Percentiles rank a stretch among this genome's conserved stretches.
Conservation (phyloP, 2,329 filamentous ascomycete genomes). For the Penicillium sclerotigenum region DNA sequence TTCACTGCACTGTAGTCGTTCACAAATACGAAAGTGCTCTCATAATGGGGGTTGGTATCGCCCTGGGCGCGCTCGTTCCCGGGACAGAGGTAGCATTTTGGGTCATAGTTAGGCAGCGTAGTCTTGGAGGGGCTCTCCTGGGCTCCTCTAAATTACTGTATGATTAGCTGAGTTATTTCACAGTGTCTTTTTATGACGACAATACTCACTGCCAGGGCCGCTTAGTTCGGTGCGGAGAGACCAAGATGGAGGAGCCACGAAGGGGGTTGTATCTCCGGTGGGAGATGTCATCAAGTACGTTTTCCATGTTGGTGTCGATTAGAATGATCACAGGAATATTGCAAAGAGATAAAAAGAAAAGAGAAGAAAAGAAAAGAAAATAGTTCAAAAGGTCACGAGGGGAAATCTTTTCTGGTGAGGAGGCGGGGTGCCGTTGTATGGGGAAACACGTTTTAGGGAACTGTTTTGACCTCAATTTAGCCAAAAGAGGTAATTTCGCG, state of each 20-base stretch:
- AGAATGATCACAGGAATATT: slow-evolving; percentile 3
- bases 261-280: slow-evolving; percentile 92
- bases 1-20: slow-evolving; percentile 98
- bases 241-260: slow-evolving; percentile 84
- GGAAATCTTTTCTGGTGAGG: no score
- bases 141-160: slow-evolving; percentile 58
- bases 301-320: slow-evolving; percentile 57
- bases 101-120: slow-evolving; percentile 75
- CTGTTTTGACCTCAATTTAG: background rate
- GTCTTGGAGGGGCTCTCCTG: slow-evolving; percentile 69
- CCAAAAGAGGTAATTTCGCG: background rate
- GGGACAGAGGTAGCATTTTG: slow-evolving; percentile 91
- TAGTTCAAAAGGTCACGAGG: no score
- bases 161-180: background rate
- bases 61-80: slow-evolving; percentile 86
- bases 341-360: background rate
- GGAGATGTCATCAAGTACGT: slow-evolving; percentile 89
- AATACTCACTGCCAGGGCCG: slow-evolving; percentile 88
- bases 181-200: background rate
- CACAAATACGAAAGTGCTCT: slow-evolving; percentile 86
- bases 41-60: slow-evolving; percentile 80
- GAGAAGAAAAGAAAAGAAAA: slow-evolving; percentile 1
- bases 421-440: slow-evolving; percentile 21
- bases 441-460: slow-evolving; percentile 1
- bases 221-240: slow-evolving; percentile 95